phyloP scores from a whole-genome alignment of 352 stramenopile genomes.

The Pythium utonaiense region DNA sequence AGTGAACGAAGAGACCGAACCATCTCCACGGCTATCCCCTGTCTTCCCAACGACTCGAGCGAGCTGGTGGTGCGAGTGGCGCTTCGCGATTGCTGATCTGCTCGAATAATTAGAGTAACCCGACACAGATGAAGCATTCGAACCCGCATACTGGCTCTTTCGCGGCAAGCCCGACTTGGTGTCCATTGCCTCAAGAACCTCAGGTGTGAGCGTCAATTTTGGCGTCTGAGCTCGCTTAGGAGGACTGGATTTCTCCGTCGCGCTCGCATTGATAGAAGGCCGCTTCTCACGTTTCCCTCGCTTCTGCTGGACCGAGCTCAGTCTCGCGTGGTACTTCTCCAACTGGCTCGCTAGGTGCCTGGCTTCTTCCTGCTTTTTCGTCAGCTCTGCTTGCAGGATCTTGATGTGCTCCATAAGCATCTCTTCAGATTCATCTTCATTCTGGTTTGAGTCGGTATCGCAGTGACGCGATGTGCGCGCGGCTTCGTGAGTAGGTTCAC shows the following conservation, averaged over 20 bases:
- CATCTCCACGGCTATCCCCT: conserved; percentile 20
- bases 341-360: conserved; percentile 18
- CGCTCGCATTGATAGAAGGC: background rate
- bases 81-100: conserved; percentile 22
- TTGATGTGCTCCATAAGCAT: conserved; percentile 64
- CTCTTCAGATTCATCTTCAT: conserved; percentile 56
- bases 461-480: conserved; percentile 6
- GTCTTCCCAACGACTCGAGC: conserved; percentile 23
- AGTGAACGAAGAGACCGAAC: conserved; percentile 30
- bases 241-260: background rate
- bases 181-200: conserved; percentile 27
- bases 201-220: conserved; percentile 25
- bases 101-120: conserved; percentile 32
- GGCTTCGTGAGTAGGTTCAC: conserved; percentile 20
- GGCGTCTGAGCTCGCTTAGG: background rate
- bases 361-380: conserved; percentile 72
- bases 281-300: conserved; percentile 7
- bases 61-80: conserved; percentile 25
- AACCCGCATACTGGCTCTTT: conserved; percentile 26
- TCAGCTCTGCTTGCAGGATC: conserved; percentile 54
- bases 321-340: conserved; percentile 19
- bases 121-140: conserved; percentile 33
- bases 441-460: conserved; percentile 49
- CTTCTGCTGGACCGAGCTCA: conserved; percentile 12
- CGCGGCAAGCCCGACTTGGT: conserved; percentile 24